Evolutionary conservation across 495 filamentous ascomycete genomes (phyloP), one percentile per base, ranked within the genome.

Genomic region (Pyrenopolyporus hunteri): DNA sequence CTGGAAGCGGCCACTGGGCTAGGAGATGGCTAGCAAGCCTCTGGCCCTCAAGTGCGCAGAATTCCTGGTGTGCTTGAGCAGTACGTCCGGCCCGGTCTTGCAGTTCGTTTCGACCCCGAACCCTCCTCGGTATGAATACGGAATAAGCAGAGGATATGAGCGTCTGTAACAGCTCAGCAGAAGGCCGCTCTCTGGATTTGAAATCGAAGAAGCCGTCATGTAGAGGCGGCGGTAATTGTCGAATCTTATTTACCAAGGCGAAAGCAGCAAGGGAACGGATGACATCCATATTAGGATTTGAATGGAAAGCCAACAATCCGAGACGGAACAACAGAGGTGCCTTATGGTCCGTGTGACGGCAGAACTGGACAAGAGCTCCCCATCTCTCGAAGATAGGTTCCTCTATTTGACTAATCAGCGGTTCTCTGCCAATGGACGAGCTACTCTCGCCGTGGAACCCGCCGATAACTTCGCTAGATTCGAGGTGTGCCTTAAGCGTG

Each of bases 291-390:
- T 79, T 63, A 6, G 67, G 26, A 22, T 54, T 59, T 0, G 32
- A 2, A 19, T 20, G 3, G n/a, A 70, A 70, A 3, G 60, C 64
- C 3, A 70, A 28, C 1, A 70, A 48, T 4, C 64, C 64, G 1
- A 64, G 56, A 3, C 74, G 65, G 35, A 76, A 77, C 1, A 72
- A 33, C 14, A 78, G 19, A 7, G 69, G 49, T 4, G 63, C 57
- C 26, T 36, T 39, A 16, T 66, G 51, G 2, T 60, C 9, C 9
- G 37, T 54, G 1, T 51, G 17, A 6, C 63, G 69, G 45, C 71
- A 76, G 20, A 67, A 68, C 14, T 74, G 23, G 28, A 77, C 66
- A 1, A 79, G 64, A 0, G 52, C 35, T 0, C 76, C 77, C 76
- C 75, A 79, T 11, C 73, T 54, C 48, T 72, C 69, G 10, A 57